Conservation (phyloP, 352 stramenopile genomes). For the Pythium rishiriense region DNA sequence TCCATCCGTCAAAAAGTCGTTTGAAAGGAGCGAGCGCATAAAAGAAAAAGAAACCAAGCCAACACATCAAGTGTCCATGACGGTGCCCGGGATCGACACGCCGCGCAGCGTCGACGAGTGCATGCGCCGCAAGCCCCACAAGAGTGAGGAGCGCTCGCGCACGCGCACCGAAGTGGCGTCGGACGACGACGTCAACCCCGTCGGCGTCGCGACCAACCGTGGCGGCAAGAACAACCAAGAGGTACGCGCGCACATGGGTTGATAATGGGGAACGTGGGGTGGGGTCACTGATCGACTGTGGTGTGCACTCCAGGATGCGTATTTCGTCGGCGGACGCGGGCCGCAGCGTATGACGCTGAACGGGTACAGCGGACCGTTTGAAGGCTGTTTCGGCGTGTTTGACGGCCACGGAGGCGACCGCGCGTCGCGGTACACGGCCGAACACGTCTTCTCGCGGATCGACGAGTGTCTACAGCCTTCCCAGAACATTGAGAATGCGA, state of each 20-base stretch:
- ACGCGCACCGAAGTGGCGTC: slow-evolving; percentile 40
- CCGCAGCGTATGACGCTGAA: slow-evolving; percentile 74
- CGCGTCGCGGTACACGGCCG: slow-evolving; percentile 74
- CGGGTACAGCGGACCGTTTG: slow-evolving; percentile 57
- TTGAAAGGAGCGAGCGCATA: background rate
- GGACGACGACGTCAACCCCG: slow-evolving; percentile 51
- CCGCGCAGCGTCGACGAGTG: slow-evolving; percentile 11
- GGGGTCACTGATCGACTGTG: background rate
- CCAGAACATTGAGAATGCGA: slow-evolving; percentile 50
- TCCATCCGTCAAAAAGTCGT: slow-evolving; percentile 7
- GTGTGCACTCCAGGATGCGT: slow-evolving; percentile 54
- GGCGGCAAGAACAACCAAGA: slow-evolving; percentile 77
- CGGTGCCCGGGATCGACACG: slow-evolving; percentile 10
- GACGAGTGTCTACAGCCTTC: slow-evolving; percentile 39
- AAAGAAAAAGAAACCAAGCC: slow-evolving; percentile 4
- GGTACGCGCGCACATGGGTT: slow-evolving; percentile 28
- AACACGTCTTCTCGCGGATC: slow-evolving; percentile 73
- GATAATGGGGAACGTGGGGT: background rate
- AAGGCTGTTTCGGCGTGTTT: slow-evolving; percentile 82
- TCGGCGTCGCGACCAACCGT: slow-evolving; percentile 69
- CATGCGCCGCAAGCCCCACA: slow-evolving; percentile 2
- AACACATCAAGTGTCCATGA: slow-evolving; percentile 9
- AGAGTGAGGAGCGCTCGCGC: slow-evolving; percentile 23
- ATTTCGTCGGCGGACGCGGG: slow-evolving; percentile 73
- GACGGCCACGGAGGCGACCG: slow-evolving; percentile 81